These are phyloP conservation scores for Penicillium egyptiacum DNA, from an alignment of 495 filamentous ascomycete genomes.

Conservation along the genomic window DNA sequence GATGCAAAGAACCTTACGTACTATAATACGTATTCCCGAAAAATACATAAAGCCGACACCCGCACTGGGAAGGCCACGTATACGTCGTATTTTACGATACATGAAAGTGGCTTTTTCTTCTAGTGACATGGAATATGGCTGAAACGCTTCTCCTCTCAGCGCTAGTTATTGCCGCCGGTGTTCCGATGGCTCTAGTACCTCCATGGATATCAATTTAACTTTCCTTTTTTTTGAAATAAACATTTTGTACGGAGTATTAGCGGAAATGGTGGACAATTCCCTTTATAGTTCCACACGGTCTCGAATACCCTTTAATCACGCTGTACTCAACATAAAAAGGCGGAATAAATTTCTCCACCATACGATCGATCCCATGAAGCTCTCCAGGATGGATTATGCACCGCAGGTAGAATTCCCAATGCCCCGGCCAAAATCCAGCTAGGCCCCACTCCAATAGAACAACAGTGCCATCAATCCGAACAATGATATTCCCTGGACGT, in stretches of 20 bases:
- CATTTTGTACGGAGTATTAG: too few relatives aligned
- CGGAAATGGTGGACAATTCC: too few relatives aligned
- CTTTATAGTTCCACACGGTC: neutral
- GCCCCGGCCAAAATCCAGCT: slow-evolving; percentile 24
- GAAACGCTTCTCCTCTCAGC: too few relatives aligned
- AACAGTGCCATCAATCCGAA: slow-evolving; percentile 20
- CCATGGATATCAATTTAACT: too few relatives aligned
- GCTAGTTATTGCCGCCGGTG: too few relatives aligned
- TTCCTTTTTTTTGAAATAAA: too few relatives aligned
- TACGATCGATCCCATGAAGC: slow-evolving; percentile 23
- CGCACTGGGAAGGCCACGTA: too few relatives aligned
- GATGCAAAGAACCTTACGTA: neutral
- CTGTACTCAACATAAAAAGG: slow-evolving; percentile 22
- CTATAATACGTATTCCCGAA: neutral
- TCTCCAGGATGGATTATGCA: slow-evolving; percentile 14
- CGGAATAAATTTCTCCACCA: slow-evolving; percentile 21
- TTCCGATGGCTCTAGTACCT: too few relatives aligned
- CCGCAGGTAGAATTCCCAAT: slow-evolving; percentile 24
- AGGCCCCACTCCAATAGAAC: slow-evolving; percentile 22
- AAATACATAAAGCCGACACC: slow-evolving; percentile 10
- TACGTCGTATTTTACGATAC: too few relatives aligned
- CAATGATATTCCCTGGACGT: slow-evolving; percentile 35
- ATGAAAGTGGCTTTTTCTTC: too few relatives aligned
- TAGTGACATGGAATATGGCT: too few relatives aligned
- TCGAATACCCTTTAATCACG: slow-evolving; percentile 18